Conservation (phyloP, 768 basidiomycete species). For the Suillus occidentalis region DNA sequence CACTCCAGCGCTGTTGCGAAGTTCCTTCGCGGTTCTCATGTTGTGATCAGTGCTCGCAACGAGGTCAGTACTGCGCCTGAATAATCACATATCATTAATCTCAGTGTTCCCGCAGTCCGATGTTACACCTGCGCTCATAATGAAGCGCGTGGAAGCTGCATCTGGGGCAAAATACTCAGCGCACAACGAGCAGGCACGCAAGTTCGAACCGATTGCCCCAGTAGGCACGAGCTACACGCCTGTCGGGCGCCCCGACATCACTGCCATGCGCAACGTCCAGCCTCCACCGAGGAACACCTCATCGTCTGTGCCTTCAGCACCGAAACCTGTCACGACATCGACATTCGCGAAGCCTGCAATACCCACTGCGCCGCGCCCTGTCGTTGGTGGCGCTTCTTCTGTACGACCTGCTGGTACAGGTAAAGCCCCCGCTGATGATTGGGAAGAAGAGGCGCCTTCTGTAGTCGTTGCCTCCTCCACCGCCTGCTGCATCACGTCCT, state of each 20-base stretch:
- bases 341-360: slow-evolving; percentile 30
- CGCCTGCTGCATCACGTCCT: slow-evolving; percentile 48
- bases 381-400: slow-evolving; percentile 45
- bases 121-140: slow-evolving; percentile 76
- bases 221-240: slow-evolving; percentile 78
- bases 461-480: slow-evolving; percentile 40
- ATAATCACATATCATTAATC: not conserved
- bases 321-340: slow-evolving; percentile 6
- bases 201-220: slow-evolving; percentile 77
- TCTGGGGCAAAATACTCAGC: slow-evolving; percentile 89
- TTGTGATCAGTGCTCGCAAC: slow-evolving; percentile 83
- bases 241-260: slow-evolving; percentile 72
- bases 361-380: slow-evolving; percentile 46
- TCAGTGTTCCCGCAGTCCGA: slow-evolving; percentile 53
- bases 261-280: slow-evolving; percentile 50
- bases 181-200: slow-evolving; percentile 75
- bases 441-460: slow-evolving; percentile 51
- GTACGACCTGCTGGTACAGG: slow-evolving; percentile 38
- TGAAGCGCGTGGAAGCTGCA: slow-evolving; percentile 83
- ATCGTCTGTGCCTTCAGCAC: slow-evolving; percentile 18
- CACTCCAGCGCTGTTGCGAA: slow-evolving; percentile 79
- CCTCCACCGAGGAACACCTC: slow-evolving; percentile 30
- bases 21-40: slow-evolving; percentile 82
- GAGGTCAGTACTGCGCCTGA: slow-evolving; percentile 51
- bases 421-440: slow-evolving; percentile 54